Evolutionary conservation across 345 rosid species (phyloP).

Genomic region (Luvunga scandens): DNA sequence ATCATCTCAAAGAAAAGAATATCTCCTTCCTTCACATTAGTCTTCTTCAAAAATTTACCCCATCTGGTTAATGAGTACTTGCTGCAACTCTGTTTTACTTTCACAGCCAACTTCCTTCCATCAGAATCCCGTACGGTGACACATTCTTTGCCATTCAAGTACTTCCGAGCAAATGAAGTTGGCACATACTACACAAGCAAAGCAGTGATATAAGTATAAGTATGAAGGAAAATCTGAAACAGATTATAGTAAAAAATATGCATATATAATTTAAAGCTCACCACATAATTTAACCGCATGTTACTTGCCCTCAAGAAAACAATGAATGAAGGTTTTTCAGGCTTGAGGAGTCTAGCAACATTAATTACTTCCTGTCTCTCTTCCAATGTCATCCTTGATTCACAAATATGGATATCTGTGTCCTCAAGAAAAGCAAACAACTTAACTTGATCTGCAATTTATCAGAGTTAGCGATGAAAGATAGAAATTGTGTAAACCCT

Average conservation of each 20-base stretch:
- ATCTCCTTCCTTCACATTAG: slow-evolving; percentile 8
- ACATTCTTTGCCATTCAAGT: background rate
- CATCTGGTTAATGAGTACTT: background rate
- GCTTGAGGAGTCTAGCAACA: slow-evolving; percentile 32
- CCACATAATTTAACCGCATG: background rate
- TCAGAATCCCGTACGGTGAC: background rate
- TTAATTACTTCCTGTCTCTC: slow-evolving; percentile 31
- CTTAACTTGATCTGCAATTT: background rate
- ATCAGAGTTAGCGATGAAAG: background rate
- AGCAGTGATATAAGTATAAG: background rate
- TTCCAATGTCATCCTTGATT: slow-evolving; percentile 9
- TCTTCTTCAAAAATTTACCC: background rate
- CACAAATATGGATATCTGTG: slow-evolving; percentile 12
- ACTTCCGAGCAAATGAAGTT: background rate
- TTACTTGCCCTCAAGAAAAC: slow-evolving; percentile 20
- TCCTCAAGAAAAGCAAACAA: background rate
- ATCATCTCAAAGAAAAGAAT: slow-evolving; percentile 9
- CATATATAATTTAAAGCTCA: background rate
- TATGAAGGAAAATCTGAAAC: background rate
- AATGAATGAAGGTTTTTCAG: slow-evolving; percentile 37
- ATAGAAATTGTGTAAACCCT: background rate
- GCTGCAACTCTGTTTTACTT: background rate
- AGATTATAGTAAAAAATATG: background rate
- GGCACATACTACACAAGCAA: slow-evolving; percentile 21
- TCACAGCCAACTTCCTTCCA: background rate